Conservation (phyloP, 768 basidiomycete genomes). For the Pleurotus eryngii region DNA sequence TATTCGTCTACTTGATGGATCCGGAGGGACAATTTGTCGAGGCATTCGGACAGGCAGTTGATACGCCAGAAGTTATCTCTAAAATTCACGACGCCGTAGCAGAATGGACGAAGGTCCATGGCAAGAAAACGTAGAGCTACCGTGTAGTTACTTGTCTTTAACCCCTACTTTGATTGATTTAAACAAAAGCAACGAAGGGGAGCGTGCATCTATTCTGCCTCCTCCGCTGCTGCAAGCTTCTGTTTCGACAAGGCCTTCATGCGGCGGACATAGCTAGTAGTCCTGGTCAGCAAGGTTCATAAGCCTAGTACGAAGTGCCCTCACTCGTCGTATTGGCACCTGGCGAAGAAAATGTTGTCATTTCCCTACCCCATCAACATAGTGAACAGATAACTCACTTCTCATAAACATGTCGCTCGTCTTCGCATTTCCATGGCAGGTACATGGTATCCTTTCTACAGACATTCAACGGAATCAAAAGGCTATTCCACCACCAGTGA, state of each 20-base stretch:
- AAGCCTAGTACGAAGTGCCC: slow-evolving; percentile 22
- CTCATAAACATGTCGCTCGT: slow-evolving; percentile 84
- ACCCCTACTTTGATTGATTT: not conserved
- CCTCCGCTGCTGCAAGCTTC: slow-evolving; percentile 44
- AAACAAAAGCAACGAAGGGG: too few relatives aligned
- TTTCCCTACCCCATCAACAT: not conserved
- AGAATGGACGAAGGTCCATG: slow-evolving; percentile 40
- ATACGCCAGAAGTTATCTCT: slow-evolving; percentile 62
- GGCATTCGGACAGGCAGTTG: slow-evolving; percentile 87
- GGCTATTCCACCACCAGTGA: slow-evolving; percentile 35
- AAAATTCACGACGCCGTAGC: slow-evolving; percentile 51
- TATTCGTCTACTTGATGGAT: slow-evolving; percentile 98
- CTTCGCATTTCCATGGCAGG: slow-evolving; percentile 91
- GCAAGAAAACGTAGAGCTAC: slow-evolving; percentile 26
- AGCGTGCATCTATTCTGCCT: slow-evolving; percentile 23
- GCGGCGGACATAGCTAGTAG: slow-evolving; percentile 72
- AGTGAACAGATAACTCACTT: slow-evolving; percentile 47
- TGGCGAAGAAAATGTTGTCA: slow-evolving; percentile 23
- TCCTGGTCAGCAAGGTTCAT: too few relatives aligned
- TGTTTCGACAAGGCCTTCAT: slow-evolving; percentile 82
- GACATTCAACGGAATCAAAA: slow-evolving; percentile 83
- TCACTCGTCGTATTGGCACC: slow-evolving; percentile 95
- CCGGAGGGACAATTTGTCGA: slow-evolving; percentile 92
- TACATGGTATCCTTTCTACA: slow-evolving; percentile 79
- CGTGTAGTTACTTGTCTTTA: not conserved